Conservation (phyloP, 148 eudicot species). For the Arbutus unedo region DNA sequence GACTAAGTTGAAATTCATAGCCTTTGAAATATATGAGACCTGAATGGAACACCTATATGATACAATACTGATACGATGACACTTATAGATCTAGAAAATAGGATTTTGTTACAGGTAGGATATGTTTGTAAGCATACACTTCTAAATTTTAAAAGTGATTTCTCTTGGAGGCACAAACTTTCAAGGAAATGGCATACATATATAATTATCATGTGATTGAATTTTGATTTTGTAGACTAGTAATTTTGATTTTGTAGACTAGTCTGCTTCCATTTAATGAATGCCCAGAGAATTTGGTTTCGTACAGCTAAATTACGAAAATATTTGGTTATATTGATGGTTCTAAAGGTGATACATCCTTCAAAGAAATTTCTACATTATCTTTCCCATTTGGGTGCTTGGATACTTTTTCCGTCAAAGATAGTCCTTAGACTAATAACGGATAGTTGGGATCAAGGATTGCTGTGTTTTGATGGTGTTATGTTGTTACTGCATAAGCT, state of each 20-base stretch:
- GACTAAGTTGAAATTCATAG: too few species aligned
- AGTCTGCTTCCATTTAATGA: too few species aligned
- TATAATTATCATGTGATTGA: neutral
- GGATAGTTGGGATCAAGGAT: neutral
- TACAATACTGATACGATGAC: neutral
- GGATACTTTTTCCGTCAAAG: neutral
- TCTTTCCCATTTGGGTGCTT: neutral
- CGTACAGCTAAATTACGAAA: too few species aligned
- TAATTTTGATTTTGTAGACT: neutral
- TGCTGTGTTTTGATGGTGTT: neutral
- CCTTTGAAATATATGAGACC: too few species aligned
- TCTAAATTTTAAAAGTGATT: neutral
- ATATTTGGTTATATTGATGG: neutral
- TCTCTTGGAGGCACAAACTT: neutral
- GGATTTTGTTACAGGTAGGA: neutral
- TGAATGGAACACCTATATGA: too few species aligned
- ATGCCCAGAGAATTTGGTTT: too few species aligned
- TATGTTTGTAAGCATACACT: neutral
- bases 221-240: neutral
- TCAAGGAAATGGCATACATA: neutral
- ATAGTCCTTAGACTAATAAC: neutral
- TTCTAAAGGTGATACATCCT: neutral
- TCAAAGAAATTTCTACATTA: neutral
- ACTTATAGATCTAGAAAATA: neutral
- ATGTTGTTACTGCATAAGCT: neutral